Evolutionary conservation across 108 stramenopile species (phyloP).

Genomic region (Cyclostephanos tholiformis): DNA sequence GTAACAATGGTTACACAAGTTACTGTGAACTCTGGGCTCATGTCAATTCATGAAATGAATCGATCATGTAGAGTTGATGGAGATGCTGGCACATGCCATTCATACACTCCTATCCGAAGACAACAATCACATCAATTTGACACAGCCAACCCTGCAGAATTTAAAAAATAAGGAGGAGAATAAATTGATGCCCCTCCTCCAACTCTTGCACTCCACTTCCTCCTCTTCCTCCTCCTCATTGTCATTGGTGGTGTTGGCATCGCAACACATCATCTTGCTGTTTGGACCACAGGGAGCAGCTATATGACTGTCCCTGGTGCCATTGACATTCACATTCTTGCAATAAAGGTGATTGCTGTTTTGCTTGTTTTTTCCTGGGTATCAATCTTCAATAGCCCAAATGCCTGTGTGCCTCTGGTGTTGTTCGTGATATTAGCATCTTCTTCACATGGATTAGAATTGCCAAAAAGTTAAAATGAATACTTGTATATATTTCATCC

Average conservation of each 20-base stretch:
- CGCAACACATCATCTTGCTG: constrained; percentile 36
- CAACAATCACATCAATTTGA: not conserved
- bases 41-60: too few relatives aligned
- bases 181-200: constrained; percentile 30
- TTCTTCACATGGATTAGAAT: too few relatives aligned
- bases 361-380: too few relatives aligned
- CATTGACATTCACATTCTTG: constrained; percentile 49
- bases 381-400: too few relatives aligned
- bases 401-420: too few relatives aligned
- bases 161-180: constrained; percentile 38
- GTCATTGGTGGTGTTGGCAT: not conserved
- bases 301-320: constrained; percentile 39
- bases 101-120: constrained; percentile 8
- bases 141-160: constrained; percentile 4
- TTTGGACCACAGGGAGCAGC: constrained; percentile 47
- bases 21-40: too few relatives aligned
- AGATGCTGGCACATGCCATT: constrained; percentile 39
- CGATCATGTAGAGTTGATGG: constrained; percentile 35
- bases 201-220: constrained; percentile 45
- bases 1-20: too few relatives aligned
- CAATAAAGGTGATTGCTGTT: too few relatives aligned
- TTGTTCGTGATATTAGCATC: too few relatives aligned
- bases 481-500: too few relatives aligned
- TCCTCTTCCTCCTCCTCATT: constrained; percentile 9
- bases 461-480: too few relatives aligned